Percentiles rank a stretch among this genome's conserved stretches.
Conservation (phyloP, 352 stramenopile species). For the Blastocystis sp. region DNA sequence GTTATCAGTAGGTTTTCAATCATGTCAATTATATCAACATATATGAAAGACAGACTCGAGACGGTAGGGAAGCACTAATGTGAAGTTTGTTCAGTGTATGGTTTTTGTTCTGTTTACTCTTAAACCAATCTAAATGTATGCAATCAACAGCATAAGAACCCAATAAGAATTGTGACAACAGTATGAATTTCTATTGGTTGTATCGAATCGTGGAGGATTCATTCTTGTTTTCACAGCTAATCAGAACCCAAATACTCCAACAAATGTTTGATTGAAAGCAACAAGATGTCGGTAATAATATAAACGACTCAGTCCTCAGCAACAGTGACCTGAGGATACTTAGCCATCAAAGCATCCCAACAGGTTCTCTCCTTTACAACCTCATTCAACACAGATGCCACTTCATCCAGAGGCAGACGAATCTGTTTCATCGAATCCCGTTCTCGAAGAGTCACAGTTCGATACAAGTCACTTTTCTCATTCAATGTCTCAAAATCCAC, state of each 20-base stretch:
- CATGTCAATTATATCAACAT: conserved; percentile 4
- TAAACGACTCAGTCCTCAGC: background rate
- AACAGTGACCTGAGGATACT: background rate
- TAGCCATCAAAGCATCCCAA: background rate
- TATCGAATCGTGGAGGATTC: no score
- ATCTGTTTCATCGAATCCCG: conserved; percentile 92
- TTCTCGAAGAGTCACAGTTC: conserved; percentile 91
- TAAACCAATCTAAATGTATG: no score
- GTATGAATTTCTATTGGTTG: no score
- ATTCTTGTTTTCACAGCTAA: no score
- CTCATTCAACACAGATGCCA: conserved; percentile 75
- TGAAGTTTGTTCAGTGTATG: background rate
- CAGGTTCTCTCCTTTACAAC: conserved; percentile 66
- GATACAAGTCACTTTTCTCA: conserved; percentile 68
- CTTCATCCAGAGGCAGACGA: conserved; percentile 77
- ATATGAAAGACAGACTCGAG: background rate
- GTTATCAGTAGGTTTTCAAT: background rate
- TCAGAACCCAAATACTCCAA: no score
- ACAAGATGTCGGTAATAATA: background rate
- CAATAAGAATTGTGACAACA: no score
- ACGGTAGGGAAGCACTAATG: background rate
- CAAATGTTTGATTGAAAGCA: no score
- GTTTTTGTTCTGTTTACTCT: no score
- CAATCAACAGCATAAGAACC: no score
- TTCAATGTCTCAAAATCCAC: conserved; percentile 92